Evolutionary conservation across 2,329 filamentous ascomycete genomes (phyloP).

Genomic region (Pleomassaria siparia): DNA sequence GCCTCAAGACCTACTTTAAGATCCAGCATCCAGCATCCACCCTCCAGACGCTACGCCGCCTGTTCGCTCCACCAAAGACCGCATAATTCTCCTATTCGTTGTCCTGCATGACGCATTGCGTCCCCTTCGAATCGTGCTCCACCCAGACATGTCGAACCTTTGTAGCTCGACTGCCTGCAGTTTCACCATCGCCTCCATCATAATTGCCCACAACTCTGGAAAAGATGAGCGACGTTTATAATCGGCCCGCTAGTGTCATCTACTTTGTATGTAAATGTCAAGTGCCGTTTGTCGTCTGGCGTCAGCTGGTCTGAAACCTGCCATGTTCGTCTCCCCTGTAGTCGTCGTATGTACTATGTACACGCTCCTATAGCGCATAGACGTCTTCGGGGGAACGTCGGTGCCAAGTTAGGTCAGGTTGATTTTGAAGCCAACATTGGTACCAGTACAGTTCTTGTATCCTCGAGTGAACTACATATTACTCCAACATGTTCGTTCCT

Average conservation of each 20-base stretch:
- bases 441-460: too few relatives aligned
- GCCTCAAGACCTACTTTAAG: conserved; percentile 28
- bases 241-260: background rate
- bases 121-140: background rate
- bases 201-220: background rate
- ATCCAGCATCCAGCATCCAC: conserved; percentile 10
- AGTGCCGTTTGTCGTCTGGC: background rate
- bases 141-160: too few relatives aligned
- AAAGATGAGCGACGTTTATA: background rate
- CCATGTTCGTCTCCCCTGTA: background rate
- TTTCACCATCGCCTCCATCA: background rate
- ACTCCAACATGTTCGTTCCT: too few relatives aligned
- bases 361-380: too few relatives aligned
- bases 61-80: background rate
- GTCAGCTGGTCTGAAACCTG: background rate
- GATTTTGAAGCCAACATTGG: too few relatives aligned
- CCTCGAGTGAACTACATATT: too few relatives aligned
- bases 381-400: too few relatives aligned
- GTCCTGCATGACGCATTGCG: background rate
- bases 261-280: too few relatives aligned
- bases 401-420: too few relatives aligned
- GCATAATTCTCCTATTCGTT: background rate
- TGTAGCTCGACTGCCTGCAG: background rate
- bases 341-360: background rate
- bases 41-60: background rate